phyloP scores from a whole-genome alignment of 495 filamentous ascomycete genomes.

The Neurospora sp. region DNA sequence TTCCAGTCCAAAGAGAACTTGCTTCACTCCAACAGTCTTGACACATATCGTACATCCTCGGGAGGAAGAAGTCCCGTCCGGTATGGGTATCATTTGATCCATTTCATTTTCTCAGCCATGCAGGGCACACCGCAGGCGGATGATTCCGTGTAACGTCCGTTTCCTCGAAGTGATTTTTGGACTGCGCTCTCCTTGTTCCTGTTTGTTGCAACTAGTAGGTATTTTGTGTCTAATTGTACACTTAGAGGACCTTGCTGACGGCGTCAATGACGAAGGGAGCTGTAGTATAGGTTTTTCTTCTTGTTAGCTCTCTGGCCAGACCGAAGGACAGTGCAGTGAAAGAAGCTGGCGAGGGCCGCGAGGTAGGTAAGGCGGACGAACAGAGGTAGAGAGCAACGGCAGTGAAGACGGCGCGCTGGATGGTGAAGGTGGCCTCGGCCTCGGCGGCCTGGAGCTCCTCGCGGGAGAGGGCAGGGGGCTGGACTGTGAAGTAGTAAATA shows the following conservation, averaged over 20 bases:
- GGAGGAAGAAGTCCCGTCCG: not conserved
- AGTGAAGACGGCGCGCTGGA: constrained; percentile 52
- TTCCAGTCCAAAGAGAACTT: not conserved
- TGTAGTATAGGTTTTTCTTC: constrained; percentile 17
- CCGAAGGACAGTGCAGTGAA: not conserved
- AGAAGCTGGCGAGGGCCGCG: not conserved
- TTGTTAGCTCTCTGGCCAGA: constrained; percentile 5
- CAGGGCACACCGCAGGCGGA: not conserved
- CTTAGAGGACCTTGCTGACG: constrained; percentile 62
- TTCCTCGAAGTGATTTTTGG: not conserved
- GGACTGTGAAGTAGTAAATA: constrained; percentile 16
- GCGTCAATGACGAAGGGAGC: constrained; percentile 79
- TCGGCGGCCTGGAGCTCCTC: constrained; percentile 56
- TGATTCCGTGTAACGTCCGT: not conserved
- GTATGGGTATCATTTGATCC: not conserved
- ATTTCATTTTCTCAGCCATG: not conserved
- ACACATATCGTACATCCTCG: not conserved
- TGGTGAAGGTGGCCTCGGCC: constrained; percentile 55
- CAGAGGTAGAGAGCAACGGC: constrained; percentile 72
- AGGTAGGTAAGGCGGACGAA: constrained; percentile 34
- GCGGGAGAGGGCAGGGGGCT: constrained; percentile 38
- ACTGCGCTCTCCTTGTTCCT: not conserved
- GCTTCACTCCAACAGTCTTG: not conserved
- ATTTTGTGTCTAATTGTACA: not conserved
- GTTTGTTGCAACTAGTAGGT: not conserved